Percentiles rank a stretch among this genome's conserved stretches.
Evolutionary conservation across 192 early-diverging fungal species (phyloP).

Genomic region (Coemansia biformis): DNA sequence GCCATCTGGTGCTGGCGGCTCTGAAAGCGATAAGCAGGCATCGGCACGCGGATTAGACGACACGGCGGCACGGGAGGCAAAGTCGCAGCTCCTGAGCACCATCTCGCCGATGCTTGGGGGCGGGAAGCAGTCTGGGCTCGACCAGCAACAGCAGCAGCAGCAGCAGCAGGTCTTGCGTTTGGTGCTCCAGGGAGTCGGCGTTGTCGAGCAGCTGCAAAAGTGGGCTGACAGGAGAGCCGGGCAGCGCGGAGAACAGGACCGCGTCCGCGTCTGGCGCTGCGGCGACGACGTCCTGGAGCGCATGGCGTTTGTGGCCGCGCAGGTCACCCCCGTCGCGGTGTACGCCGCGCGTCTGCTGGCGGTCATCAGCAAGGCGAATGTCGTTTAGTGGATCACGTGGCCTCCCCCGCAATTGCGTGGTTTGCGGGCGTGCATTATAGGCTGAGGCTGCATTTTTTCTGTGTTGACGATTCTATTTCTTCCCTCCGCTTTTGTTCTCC

Average conservation of each 20-base stretch:
- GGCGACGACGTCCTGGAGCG: slow-evolving; percentile 40
- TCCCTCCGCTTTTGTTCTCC: too few relatives aligned
- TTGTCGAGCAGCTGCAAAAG: slow-evolving; percentile 43
- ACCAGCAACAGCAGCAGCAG: not conserved
- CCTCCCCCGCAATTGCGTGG: too few relatives aligned
- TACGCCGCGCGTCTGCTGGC: slow-evolving; percentile 33
- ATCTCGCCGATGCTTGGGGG: slow-evolving; percentile 14
- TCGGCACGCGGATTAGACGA: too few relatives aligned
- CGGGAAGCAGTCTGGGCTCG: not conserved
- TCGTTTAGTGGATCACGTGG: not conserved
- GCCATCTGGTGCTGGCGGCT: too few relatives aligned
- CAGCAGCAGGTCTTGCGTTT: slow-evolving; percentile 24
- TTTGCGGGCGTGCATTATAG: too few relatives aligned
- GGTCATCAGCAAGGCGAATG: slow-evolving; percentile 12
- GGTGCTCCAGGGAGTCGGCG: slow-evolving; percentile 32
- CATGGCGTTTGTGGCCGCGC: slow-evolving; percentile 29
- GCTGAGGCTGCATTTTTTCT: too few relatives aligned
- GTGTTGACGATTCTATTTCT: too few relatives aligned
- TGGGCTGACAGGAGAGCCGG: slow-evolving; percentile 39
- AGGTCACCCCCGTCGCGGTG: slow-evolving; percentile 7
- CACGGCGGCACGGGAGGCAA: slow-evolving; percentile 1
- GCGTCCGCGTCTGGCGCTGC: slow-evolving; percentile 26
- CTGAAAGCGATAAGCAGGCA: too few relatives aligned
- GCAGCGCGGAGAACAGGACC: slow-evolving; percentile 20
- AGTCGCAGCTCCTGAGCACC: slow-evolving; percentile 1